Evolutionary conservation across 352 stramenopile species (phyloP), one percentile per base, ranked within the genome.

Genomic region (Phytopythium boreale): DNA sequence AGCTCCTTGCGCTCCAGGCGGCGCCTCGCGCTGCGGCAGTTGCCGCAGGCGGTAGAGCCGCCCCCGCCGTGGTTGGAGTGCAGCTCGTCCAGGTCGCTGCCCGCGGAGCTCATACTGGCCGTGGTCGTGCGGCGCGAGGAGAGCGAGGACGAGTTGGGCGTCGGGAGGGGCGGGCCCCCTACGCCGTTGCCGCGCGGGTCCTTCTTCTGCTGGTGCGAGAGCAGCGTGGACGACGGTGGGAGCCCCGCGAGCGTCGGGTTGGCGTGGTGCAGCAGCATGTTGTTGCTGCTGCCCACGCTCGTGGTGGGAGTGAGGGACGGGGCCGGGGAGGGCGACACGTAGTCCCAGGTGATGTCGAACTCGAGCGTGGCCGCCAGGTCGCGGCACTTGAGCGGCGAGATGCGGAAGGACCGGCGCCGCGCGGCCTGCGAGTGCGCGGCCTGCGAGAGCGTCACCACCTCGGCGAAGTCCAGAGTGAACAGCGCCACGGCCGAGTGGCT

Each of bases 401-500:
- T 65, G 53, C 71, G 80, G 69, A 88, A 91, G 44, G 71, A 65
- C 49, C 84, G 84, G 31, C 82, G 79, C 8, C 71, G 67, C 22
- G 79, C 46, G 22, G 46, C 46, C 22, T 2, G 3, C 46, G 47
- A 73, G 10, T 75, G 63, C 2, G 64, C 44, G 22, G 31, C 68
- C 22, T 70, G 69, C 64, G 82, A 69, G 17, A 72, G 79, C 59
- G 89, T 71, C 29, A 93, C 80, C 62, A 93, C 71, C 24, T 84
- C 71, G 6, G 84, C 80, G 60, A 93, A 93, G 68, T 93, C 84
- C 29, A 93, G 26, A 1, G 75, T 76, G 67, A 93, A 93, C 39
- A 93, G 74, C 36, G 84, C 84, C 26, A 93, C 84, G 31, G 84
- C 84, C 51, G 84, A 91, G 70, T 93, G 82, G 49, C 84, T 93